Evolutionary conservation across 345 rosid species (phyloP), one percentile per base, ranked within the genome.

Genomic region (Rhodamnia argentea): DNA sequence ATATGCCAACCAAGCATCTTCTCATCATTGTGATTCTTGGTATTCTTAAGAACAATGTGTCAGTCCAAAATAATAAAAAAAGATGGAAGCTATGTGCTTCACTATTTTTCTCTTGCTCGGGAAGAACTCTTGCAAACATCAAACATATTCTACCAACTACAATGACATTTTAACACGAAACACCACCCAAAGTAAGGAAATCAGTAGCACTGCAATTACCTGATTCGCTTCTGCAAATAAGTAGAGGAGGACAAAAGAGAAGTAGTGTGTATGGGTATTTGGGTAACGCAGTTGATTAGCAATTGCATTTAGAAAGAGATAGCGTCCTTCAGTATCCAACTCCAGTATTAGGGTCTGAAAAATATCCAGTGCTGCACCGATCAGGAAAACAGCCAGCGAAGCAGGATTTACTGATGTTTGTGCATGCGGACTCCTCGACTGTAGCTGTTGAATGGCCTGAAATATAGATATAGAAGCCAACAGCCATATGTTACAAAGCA

Each of bases 271-370:
- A 82, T 96, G 99, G 89, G 96, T 98, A 91, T 98, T 98, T 5
- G 99, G 99, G 89, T 98, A 98, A 57, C 99, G 98, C 55, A 98
- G 94, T 91, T 98, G 99, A 86, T 98, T 96, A 10, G 99, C 97
- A 37, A 95, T 92, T 54, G 99, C 99, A 89, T 98, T 95, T 11
- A 98, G 92, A 89, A 98, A 94, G 81, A 98, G 94, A 85, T 98
- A 98, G 86, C 99, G 95, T n/a, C 99, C 99, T 88, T 98, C 99
- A 3, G 97, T 92, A 88, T 98, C 99, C n/a, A 98, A 94, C 52
- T 96, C 98, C 88, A 87, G 85, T 84, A 95, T 92, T 87, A 96
- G 89, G 52, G 92, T 92, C 92, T 93, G 94, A 90, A 94, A 98
- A 85, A 98, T 96, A 89, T 96, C 97, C 92, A 95, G 89, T 50